Base-by-base conservation (phyloP, 2,329 filamentous ascomycete species). In the Helotiales sp. region DNA sequence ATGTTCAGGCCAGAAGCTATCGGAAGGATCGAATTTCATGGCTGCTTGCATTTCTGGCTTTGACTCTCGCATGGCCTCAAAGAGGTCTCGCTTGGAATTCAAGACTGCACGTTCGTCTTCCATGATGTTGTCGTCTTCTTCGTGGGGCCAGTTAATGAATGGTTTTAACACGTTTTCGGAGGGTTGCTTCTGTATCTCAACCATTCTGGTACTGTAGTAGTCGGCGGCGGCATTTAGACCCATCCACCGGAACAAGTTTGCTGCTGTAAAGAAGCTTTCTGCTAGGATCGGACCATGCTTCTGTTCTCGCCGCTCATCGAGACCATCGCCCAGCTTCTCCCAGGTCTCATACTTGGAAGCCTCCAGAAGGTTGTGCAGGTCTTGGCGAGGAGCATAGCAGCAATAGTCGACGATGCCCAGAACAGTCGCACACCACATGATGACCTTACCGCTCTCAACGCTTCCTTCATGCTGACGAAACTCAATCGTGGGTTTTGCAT, bases 401-500 rank as follows among this genome's bases (percentile, higher is more conserved):
- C 48, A 24, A 25, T 38, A 60, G 8, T 60, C 24, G 1, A 65
- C 54, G 2, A 68, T 38, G 13, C 60, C 66, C 4, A 58, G 24
- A n/a, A 56, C 50, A 5, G 58, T 25, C 8, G 52, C 46, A 2
- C 63, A 25, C 67, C 67, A 69, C n/a, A 53, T 54, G 2, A 19
- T 17, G 1, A 70, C 54, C 1, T 42, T 57, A 3, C 57, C 51
- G 0, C 47, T 34, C 33, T 66, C 65, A 1, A 69, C 44, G 0
- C 58, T 62, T 0, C 67, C 66, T 15, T 59, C 61, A 52, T 70
- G 66, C n/a, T 66, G 58, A 4, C 67, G 57, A 48, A 67, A 69
- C 50, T 70, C 69, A 7, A 70, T 55, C 5, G 65, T 68, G 2
- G 55, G 55, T 13, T 60, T 55, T 2, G 17, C 24, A 13, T 12